These are phyloP conservation scores for Malus sylvestris DNA, from an alignment of 306 rosid species.

Conservation along the genomic window DNA sequence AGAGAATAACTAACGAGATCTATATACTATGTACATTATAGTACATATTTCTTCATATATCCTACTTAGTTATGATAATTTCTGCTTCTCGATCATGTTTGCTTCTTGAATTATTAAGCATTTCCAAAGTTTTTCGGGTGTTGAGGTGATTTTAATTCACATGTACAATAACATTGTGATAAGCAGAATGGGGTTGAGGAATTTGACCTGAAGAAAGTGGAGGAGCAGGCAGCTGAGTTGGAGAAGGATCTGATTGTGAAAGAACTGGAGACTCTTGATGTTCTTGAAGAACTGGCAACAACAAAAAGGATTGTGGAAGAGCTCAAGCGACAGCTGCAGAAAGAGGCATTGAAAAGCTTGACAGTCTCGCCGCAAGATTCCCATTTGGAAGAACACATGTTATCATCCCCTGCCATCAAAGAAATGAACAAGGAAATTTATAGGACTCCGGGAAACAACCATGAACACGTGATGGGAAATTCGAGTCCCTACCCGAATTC, in stretches of 20 bases:
- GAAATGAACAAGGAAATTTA: constrained; percentile 44
- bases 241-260: constrained; percentile 95
- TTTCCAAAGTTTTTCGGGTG: not conserved
- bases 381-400: constrained; percentile 19
- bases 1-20: no score
- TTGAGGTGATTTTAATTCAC: not conserved
- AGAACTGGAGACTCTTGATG: constrained; percentile 92
- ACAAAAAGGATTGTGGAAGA: constrained; percentile 80
- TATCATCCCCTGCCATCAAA: constrained; percentile 38
- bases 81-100: not conserved
- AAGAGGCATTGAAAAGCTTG: constrained; percentile 58
- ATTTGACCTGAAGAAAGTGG: constrained; percentile 83
- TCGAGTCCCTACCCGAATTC: constrained; percentile 36
- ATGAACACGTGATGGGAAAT: constrained; percentile 33
- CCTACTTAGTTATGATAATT: not conserved
- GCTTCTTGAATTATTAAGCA: not conserved
- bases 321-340: constrained; percentile 69
- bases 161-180: constrained; percentile 1
- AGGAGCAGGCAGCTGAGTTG: constrained; percentile 83
- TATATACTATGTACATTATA: not conserved
- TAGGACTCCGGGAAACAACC: constrained; percentile 16
- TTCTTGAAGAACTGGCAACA: constrained; percentile 83
- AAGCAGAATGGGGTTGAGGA: constrained; percentile 54
- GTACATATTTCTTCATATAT: not conserved
- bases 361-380: constrained; percentile 17